Evolutionary conservation across 305 asterid species (phyloP).

Genomic region (Petunia hybrid): DNA sequence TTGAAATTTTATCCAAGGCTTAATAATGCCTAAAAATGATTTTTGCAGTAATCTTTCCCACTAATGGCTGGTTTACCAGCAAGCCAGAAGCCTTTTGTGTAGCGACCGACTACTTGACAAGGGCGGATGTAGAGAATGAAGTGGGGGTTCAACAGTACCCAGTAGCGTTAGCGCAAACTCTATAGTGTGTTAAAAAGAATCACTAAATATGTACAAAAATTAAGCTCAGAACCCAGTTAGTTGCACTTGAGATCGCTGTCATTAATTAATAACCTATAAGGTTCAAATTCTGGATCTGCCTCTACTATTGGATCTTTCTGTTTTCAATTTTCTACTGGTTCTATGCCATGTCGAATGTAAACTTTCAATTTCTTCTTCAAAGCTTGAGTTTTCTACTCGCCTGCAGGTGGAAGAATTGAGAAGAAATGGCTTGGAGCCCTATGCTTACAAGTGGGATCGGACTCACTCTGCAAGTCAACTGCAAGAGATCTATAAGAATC

Average conservation of each 20-base stretch:
- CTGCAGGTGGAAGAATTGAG: constrained; percentile 86
- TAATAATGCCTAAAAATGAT: neutral
- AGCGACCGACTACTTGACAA: too few relatives aligned
- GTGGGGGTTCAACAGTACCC: too few relatives aligned
- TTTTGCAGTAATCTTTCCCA: neutral
- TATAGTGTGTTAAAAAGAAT: too few relatives aligned
- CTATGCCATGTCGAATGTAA: neutral
- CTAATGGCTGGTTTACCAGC: neutral
- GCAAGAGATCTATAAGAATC: constrained; percentile 73
- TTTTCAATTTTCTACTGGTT: neutral
- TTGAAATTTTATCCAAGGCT: neutral
- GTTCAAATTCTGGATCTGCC: too few relatives aligned
- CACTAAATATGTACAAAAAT: too few relatives aligned
- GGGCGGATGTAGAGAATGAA: too few relatives aligned
- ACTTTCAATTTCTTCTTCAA: neutral
- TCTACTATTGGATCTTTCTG: neutral
- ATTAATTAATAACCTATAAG: too few relatives aligned
- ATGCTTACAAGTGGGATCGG: constrained; percentile 93
- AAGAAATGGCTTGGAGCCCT: constrained; percentile 85
- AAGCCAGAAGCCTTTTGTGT: neutral
- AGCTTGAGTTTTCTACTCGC: constrained; percentile 16
- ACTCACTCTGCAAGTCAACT: constrained; percentile 83
- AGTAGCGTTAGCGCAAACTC: too few relatives aligned
- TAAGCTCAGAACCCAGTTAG: too few relatives aligned
- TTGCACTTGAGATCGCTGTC: too few relatives aligned